Base-by-base conservation (phyloP, 2,329 filamentous ascomycete genomes). In the Stachybotrys echinatus region DNA sequence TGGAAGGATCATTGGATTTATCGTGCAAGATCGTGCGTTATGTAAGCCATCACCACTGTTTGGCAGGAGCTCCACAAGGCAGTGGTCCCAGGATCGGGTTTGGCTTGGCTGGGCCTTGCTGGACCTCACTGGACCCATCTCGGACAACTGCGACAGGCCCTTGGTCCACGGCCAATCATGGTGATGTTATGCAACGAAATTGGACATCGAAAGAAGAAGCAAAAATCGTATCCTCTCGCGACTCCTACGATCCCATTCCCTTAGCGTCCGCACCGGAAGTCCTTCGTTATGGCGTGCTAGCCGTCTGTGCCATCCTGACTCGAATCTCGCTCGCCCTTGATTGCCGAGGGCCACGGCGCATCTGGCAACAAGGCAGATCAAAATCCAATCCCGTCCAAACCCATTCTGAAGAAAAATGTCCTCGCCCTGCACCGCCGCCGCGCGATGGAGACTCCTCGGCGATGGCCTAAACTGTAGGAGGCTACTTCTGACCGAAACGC, bases 361-460 rank as follows among this genome's bases (percentile, higher is more conserved):
- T n/a, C n/a, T n/a, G n/a, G n/a, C n/a, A n/a, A n/a, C n/a, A n/a
- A n/a, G n/a, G n/a, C n/a, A n/a, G n/a, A n/a, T n/a, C n/a, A n/a
- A n/a, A n/a, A n/a, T n/a, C n/a, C n/a, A n/a, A n/a, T n/a, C n/a
- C n/a, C n/a, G n/a, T n/a, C n/a, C n/a, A n/a, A n/a, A n/a, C 5
- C 14, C 27, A 10, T 14, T 34, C 27, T 14, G 10, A 14, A 8
- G 14, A 14, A 14, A 34, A 2, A 34, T 34, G 27, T 8, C 27
- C 10, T 10, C 27, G 10, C 10, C 14, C 10, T 34, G 27, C 27
- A 14, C 27, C 27, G 27, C 27, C 27, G 27, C 27, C 14, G 10
- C 27, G 14, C 27, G 27, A 34, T 34, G 27, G 27, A 34, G 27
- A 50, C 50, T 38, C 47, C 52, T 42, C 55, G 56, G 57, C 54